Conservation (phyloP, 2,329 filamentous ascomycete genomes). For the Apiospora marii region DNA sequence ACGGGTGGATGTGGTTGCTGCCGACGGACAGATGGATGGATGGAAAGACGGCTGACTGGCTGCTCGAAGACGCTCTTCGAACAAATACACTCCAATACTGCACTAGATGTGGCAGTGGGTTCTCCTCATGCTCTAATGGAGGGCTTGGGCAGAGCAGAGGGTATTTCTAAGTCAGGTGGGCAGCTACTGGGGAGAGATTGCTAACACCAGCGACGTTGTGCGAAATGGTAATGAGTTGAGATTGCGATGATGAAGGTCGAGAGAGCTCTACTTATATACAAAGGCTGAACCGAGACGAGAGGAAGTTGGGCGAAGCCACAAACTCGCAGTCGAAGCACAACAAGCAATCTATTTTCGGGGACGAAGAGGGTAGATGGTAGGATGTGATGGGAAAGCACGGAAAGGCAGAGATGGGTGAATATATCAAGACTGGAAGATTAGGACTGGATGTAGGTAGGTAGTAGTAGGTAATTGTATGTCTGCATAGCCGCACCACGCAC, state of each 20-base stretch:
- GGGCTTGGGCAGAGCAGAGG: conserved; percentile 8
- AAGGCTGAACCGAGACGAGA: conserved; percentile 29
- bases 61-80: conserved; percentile 1
- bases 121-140: conserved; percentile 14
- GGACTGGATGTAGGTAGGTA: not conserved
- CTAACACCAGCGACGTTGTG: conserved; percentile 11
- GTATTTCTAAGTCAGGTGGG: conserved; percentile 13
- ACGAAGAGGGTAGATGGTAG: conserved; percentile 28
- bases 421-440: conserved; percentile 26
- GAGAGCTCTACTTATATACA: conserved; percentile 32
- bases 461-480: not conserved
- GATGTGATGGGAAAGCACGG: conserved; percentile 32
- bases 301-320: conserved; percentile 32
- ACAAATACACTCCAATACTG: conserved; percentile 1
- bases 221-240: conserved; percentile 24
- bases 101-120: conserved; percentile 10
- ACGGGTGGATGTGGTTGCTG: conserved; percentile 1
- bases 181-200: conserved; percentile 9
- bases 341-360: conserved; percentile 36
- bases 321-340: conserved; percentile 28
- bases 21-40: not conserved
- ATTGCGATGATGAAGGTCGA: conserved; percentile 26
- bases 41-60: not conserved
- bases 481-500: conserved; percentile 21
- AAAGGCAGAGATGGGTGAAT: not conserved